Evolutionary conservation across 768 basidiomycete genomes (phyloP).

Genomic region (Amanita subjunquillea): DNA sequence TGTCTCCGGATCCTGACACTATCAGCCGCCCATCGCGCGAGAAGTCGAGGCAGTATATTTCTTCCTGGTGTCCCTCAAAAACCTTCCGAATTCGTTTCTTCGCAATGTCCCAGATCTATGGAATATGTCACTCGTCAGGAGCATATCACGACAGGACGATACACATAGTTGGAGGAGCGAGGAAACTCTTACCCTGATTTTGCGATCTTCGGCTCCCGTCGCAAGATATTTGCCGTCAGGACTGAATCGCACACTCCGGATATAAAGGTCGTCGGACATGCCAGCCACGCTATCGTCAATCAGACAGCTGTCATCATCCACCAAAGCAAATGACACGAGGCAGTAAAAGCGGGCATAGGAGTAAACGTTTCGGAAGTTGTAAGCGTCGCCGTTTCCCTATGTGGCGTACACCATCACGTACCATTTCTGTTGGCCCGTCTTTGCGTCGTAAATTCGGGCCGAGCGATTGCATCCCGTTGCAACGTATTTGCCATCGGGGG

Average conservation of each 20-base stretch:
- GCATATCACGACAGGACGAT: background rate
- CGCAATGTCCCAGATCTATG: conserved; percentile 83
- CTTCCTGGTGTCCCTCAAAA: conserved; percentile 80
- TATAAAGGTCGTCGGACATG: conserved; percentile 79
- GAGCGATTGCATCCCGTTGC: conserved; percentile 91
- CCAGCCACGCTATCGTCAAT: conserved; percentile 68
- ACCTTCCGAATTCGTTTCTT: conserved; percentile 60
- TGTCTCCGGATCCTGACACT: conserved; percentile 70
- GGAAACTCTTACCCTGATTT: conserved; percentile 62
- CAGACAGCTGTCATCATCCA: conserved; percentile 36
- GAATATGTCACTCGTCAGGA: background rate
- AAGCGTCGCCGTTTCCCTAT: background rate
- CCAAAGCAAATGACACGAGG: background rate
- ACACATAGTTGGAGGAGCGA: background rate
- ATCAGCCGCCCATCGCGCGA: conserved; percentile 65
- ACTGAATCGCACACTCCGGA: conserved; percentile 88
- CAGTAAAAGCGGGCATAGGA: background rate
- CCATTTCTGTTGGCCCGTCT: conserved; percentile 82
- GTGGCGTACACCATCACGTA: conserved; percentile 23
- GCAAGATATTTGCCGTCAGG: conserved; percentile 89
- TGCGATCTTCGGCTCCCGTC: conserved; percentile 91
- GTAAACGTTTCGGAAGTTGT: background rate
- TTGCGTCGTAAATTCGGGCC: conserved; percentile 91
- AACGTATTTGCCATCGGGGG: conserved; percentile 83
- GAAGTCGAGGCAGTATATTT: conserved; percentile 91